phyloP scores from a whole-genome alignment of 1,284 basidiomycete species.

The Bjerkandera adusta region DNA sequence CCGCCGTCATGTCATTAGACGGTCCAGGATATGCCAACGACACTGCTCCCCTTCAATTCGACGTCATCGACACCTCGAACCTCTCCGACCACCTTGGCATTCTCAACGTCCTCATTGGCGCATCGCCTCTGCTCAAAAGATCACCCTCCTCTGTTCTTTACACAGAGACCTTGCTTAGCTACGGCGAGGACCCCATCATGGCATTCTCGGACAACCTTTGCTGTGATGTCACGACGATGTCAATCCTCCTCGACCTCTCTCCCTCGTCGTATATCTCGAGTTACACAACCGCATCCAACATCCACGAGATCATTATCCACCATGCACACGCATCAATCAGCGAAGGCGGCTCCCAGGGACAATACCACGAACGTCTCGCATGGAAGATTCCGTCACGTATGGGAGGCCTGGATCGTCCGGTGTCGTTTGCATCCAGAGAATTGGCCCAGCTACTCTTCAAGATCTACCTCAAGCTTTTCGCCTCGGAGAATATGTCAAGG shows the following conservation, averaged over 20 bases:
- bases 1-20: conserved; percentile 12
- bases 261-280: conserved; percentile 41
- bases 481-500: conserved; percentile 30
- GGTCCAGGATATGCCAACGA: background rate
- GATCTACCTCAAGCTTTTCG: conserved; percentile 49
- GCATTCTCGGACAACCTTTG: conserved; percentile 35
- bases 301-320: conserved; percentile 37
- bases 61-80: conserved; percentile 56
- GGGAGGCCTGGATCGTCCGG: background rate
- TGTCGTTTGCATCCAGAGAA: conserved; percentile 29
- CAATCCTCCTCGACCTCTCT: conserved; percentile 39
- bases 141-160: conserved; percentile 33
- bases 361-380: conserved; percentile 39
- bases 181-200: conserved; percentile 24
- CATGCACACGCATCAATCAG: background rate
- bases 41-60: conserved; percentile 40
- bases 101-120: conserved; percentile 45
- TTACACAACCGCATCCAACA: conserved; percentile 41
- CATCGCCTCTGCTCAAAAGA: conserved; percentile 35
- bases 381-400: conserved; percentile 37
- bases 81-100: conserved; percentile 48
- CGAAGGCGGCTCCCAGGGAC: conserved; percentile 25
- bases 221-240: conserved; percentile 38
- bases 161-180: conserved; percentile 40
- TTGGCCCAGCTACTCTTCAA: conserved; percentile 43